Evolutionary conservation across 2,329 filamentous ascomycete genomes (phyloP).

Genomic region (Verticillium nubilum): DNA sequence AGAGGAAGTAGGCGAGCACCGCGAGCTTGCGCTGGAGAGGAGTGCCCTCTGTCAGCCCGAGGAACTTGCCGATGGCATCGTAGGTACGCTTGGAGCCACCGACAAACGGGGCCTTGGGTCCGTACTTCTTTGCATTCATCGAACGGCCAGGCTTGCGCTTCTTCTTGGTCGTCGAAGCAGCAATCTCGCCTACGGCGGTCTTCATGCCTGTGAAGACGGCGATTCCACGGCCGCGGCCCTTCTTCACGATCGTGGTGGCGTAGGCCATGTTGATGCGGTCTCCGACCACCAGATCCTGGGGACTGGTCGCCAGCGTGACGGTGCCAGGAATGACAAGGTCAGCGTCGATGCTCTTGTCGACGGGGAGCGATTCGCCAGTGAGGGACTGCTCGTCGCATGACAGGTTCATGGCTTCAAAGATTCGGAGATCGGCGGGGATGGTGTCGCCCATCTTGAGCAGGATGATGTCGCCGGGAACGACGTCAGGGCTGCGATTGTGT

Average conservation of each 20-base stretch:
- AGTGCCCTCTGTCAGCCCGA: slow-evolving; percentile 62
- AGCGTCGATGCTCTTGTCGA: slow-evolving; percentile 57
- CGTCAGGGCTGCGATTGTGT: slow-evolving; percentile 39
- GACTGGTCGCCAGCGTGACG: slow-evolving; percentile 37
- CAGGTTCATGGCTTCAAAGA: slow-evolving; percentile 71
- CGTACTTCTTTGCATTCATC: slow-evolving; percentile 49
- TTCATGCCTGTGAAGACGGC: slow-evolving; percentile 68
- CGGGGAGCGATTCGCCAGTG: slow-evolving; percentile 70
- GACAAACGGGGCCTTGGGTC: slow-evolving; percentile 41
- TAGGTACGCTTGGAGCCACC: slow-evolving; percentile 41
- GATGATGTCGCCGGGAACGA: slow-evolving; percentile 69
- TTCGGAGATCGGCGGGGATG: slow-evolving; percentile 65
- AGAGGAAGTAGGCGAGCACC: slow-evolving; percentile 71
- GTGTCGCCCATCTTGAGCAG: slow-evolving; percentile 67
- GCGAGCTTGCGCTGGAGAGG: slow-evolving; percentile 74
- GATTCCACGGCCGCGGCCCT: slow-evolving; percentile 67
- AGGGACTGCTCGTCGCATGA: slow-evolving; percentile 74
- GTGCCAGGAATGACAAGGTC: slow-evolving; percentile 36
- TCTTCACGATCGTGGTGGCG: slow-evolving; percentile 66
- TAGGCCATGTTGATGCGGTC: slow-evolving; percentile 73
- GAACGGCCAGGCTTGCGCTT: slow-evolving; percentile 48
- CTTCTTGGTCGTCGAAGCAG: slow-evolving; percentile 48
- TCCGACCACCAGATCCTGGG: slow-evolving; percentile 57
- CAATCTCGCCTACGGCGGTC: slow-evolving; percentile 67
- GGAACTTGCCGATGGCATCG: slow-evolving; percentile 49